These are phyloP conservation scores for Stemphylium vesicarium DNA, from an alignment of 2,329 filamentous ascomycete genomes.

Conservation along the genomic window DNA sequence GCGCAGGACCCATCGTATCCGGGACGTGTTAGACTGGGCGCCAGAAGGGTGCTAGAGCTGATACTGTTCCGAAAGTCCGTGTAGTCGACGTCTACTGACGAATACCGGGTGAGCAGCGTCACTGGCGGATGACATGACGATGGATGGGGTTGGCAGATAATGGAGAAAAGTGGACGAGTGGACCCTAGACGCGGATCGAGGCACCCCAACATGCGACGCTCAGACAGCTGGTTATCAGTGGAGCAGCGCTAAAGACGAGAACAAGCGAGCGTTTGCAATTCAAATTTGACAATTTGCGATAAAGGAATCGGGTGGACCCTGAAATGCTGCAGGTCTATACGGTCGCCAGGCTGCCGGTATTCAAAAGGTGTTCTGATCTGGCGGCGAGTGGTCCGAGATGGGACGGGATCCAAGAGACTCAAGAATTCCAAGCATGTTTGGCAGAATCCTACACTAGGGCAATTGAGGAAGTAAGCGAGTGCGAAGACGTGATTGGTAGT, in stretches of 20 bases:
- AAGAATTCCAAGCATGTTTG: slow-evolving; percentile 12
- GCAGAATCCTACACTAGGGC: neutral
- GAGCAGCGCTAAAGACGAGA: slow-evolving; percentile 15
- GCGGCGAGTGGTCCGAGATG: slow-evolving; percentile 2
- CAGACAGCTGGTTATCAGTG: slow-evolving; percentile 24
- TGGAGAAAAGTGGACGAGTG: slow-evolving; percentile 10
- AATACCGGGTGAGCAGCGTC: slow-evolving; percentile 2
- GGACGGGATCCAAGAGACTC: slow-evolving; percentile 3
- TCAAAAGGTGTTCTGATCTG: neutral
- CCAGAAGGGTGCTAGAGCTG: neutral
- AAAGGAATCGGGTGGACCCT: slow-evolving; percentile 9
- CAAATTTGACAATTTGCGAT: slow-evolving; percentile 13
- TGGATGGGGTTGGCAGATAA: neutral
- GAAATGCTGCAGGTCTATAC: neutral
- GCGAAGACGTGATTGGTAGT: neutral
- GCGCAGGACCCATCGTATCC: slow-evolving; percentile 6
- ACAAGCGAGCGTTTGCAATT: slow-evolving; percentile 10
- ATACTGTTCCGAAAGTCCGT: neutral
- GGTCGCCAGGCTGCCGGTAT: slow-evolving; percentile 9
- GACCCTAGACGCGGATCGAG: slow-evolving; percentile 14
- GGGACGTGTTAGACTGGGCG: neutral
- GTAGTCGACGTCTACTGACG: neutral
- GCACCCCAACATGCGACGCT: slow-evolving; percentile 17
- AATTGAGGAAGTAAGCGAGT: neutral
- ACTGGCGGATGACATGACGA: neutral